Evolutionary conservation across 345 rosid species (phyloP), one percentile per base, ranked within the genome.

Genomic region (Acer negundo): DNA sequence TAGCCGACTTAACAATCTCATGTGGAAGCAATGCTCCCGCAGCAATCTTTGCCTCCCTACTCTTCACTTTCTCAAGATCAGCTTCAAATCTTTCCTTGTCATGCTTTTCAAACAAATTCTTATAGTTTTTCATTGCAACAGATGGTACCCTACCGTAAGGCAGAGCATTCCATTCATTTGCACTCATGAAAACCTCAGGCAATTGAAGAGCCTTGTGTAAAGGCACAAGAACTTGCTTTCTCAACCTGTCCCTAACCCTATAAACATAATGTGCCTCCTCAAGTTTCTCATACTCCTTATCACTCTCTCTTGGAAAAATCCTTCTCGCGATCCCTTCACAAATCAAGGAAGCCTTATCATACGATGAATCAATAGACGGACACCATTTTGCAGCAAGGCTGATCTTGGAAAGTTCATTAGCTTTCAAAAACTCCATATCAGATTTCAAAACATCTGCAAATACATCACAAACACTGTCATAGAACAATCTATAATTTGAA

Each of bases 141-240:
- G 63, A 80, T 13, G 76, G 19, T 7, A 80, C 76, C 42, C 72
- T 70, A 20, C 59, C 59, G 53, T 70, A 75, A 64, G 75, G 75
- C 31, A 75, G 49, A n/a, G 22, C 7, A 13, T 23, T 44, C 82
- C 79, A 70, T 9, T 70, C 19, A 3, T 70, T 75, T 3, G 67
- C 69, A 62, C 79, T 40, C 76, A 70, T 70, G 40, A 17, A 70
- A 28, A 75, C 72, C 63, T 80, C 73, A 19, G 69, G 82, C 31
- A 71, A 38, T 64, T 71, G 62, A 22, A 80, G 62, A 10, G 20
- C 73, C 40, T 28, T 75, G 20, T 12, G 73, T 10, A 80, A 38
- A 26, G 77, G 79, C 35, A 71, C 63, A 46, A 80, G 83, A n/a
- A 76, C 83, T 75, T 77, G 28, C 64, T 81, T 81, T 67, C 77